Evolutionary conservation across 257 asterid species (phyloP), one percentile per base, ranked within the genome.

Genomic region (Penstemon newberryi): DNA sequence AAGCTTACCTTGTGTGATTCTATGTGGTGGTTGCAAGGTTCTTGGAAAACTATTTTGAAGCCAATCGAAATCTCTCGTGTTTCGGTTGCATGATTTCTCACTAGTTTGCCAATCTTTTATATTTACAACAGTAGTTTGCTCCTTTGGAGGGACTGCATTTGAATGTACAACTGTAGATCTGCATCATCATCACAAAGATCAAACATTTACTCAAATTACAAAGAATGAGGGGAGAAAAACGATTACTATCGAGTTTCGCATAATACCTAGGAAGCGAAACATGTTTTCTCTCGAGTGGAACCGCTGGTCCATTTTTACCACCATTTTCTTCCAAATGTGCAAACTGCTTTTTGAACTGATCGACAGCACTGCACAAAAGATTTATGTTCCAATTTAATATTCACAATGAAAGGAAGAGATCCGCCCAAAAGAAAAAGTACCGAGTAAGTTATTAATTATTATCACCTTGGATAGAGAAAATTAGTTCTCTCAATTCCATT

Each of bases 211-310:
- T 25, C 33, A 25, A 25, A 25, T 25, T 25, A 25, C 33, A 25
- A 15, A 25, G 33, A 12, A 69, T 8, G 25, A 55, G 19, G 8
- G 19, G n/a, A 42, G 55, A 19, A 51, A 25, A 33, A 10, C 9
- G 6, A 10, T 9, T 8, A 25, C 33, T 25, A 25, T 25, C 33
- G 58, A 37, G 61, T 42, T 51, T 39, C 37, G 63, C 38, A 70
- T 13, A 69, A 1, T 82, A 87, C 96, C 96, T 84, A 49, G 96
- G 96, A 82, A 89, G 96, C 43, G 96, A 89, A 56, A 77, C 84
- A 66, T 89, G 97, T 73, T 90, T 88, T 77, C 96, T 79, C 67
- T 85, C 94, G 33, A 82, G 83, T 0, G 90, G 97, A 75, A 73
- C 56, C 59, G 63, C 84, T 1, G 82, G 83, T 56, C 88, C 88